phyloP scores from a whole-genome alignment of 2,329 filamentous ascomycete genomes.

The Colletotrichum phormii region DNA sequence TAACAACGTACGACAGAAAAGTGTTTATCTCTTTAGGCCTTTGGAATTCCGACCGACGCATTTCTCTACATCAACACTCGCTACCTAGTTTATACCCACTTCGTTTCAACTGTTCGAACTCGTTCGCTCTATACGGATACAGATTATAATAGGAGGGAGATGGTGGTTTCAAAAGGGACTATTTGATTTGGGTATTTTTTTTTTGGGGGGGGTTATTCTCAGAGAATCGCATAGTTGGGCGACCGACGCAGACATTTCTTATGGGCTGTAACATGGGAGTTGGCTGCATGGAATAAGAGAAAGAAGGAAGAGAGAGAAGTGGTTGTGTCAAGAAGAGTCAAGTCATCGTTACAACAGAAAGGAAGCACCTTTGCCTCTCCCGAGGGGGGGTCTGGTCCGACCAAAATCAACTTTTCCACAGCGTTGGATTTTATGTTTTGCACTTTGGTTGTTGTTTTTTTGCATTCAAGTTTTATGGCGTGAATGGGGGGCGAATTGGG shows the following conservation, averaged over 20 bases:
- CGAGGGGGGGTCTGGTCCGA: not conserved
- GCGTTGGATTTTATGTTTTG: not conserved
- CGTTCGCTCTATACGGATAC: conserved; percentile 23
- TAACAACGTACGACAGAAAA: conserved; percentile 25
- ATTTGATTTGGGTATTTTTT: conserved; percentile 11
- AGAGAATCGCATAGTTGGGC: conserved; percentile 38
- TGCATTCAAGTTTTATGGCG: not conserved
- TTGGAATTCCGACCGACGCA: not conserved
- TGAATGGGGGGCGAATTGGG: not conserved
- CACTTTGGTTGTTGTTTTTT: not conserved
- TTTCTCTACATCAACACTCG: conserved; percentile 17
- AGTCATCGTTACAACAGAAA: conserved; percentile 17
- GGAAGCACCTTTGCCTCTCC: not conserved
- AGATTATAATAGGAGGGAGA: conserved; percentile 29
- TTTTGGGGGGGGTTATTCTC: not conserved
- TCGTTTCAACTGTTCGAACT: conserved; percentile 18
- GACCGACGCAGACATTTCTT: conserved; percentile 26
- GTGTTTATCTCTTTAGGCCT: not conserved
- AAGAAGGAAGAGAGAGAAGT: not conserved
- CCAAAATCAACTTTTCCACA: conserved; percentile 15
- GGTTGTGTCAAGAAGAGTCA: conserved; percentile 3
- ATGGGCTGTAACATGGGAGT: conserved; percentile 1
- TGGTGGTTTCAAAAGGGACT: conserved; percentile 8
- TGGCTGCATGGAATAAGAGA: conserved; percentile 3
- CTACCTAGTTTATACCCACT: conserved; percentile 28